Base-by-base conservation (phyloP, 2,329 filamentous ascomycete genomes). In the Stylonectria norvegica region DNA sequence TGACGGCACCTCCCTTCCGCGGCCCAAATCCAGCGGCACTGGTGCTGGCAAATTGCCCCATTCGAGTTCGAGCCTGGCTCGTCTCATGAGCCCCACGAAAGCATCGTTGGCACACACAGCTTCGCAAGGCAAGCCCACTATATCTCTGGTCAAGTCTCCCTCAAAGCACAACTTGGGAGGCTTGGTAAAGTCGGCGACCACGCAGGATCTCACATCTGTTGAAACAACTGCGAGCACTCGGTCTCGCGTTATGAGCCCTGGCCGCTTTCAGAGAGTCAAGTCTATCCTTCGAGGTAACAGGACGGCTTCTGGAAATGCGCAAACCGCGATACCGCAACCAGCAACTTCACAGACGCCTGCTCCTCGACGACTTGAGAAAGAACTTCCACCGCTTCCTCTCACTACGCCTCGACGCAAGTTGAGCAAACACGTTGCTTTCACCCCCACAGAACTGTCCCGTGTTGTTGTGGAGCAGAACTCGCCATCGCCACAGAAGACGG, bases 401-500 rank as follows among this genome's bases (percentile, higher is more conserved):
- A 81, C 79, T 5, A 88, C 85, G 1, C 85, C 85, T 6, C 81
- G 82, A 20, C 76, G 81, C 17, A 86, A 81, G 62, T 59, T 71
- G 25, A 62, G 67, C 14, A 95, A 94, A 68, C 83, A 79, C 40
- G 87, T 95, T 23, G 82, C 86, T 36, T 95, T 95, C 56, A 89
- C 85, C 0, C 83, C 83, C 0, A 81, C 80, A 45, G 82, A 83
- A 23, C 76, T 86, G 47, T 66, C 67, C 0, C 51, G 67, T 32
- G 40, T 45, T 14, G 33, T 38, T 15, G 32, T 37, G 1, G 56
- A 58, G 34, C 71, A 76, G 43, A 67, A 72, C 42, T 77, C 78
- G 2, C 79, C 79, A 6, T 79, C 79, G 3, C 75, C 77, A 4
- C 57, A 75, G 49, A 79, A 80, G 55, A 68, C 70, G 5, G 59